phyloP scores from a whole-genome alignment of 805 yeast species.

The Kregervanrija delftensis region DNA sequence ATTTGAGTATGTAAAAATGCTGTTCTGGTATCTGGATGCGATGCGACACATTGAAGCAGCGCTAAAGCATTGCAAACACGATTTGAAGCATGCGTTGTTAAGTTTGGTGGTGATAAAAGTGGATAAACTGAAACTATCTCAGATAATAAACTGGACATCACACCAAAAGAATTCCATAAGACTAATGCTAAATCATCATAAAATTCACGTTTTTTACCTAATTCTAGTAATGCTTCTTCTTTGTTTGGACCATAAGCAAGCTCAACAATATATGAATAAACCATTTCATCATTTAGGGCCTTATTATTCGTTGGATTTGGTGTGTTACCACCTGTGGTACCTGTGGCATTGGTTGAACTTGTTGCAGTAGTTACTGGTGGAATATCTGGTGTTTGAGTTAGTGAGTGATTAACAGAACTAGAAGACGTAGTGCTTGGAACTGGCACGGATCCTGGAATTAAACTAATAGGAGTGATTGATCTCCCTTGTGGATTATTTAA shows the following conservation, averaged over 20 bases:
- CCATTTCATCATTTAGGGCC: conserved; percentile 67
- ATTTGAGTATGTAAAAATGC: conserved; percentile 84
- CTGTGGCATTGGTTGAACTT: conserved; percentile 5
- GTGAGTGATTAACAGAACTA: too few relatives aligned
- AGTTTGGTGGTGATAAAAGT: conserved; percentile 74
- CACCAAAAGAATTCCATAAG: conserved; percentile 94
- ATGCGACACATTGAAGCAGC: conserved; percentile 91
- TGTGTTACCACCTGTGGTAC: conserved; percentile 6
- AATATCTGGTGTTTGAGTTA: conserved; percentile 8
- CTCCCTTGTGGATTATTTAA: too few relatives aligned
- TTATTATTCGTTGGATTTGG: conserved; percentile 2
- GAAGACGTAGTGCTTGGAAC: too few relatives aligned
- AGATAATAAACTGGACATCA: conserved; percentile 83
- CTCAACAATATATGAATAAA: conserved; percentile 85
- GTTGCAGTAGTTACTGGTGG: conserved; percentile 15
- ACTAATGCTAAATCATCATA: conserved; percentile 91
- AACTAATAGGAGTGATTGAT: too few relatives aligned
- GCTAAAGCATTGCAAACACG: conserved; percentile 95
- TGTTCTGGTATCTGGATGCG: conserved; percentile 84
- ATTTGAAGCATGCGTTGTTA: conserved; percentile 81
- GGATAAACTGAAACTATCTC: conserved; percentile 92
- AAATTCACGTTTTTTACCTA: conserved; percentile 91
- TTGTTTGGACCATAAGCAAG: conserved; percentile 84
- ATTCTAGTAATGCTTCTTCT: conserved; percentile 85
- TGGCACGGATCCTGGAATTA: too few relatives aligned